Evolutionary conservation across 1,284 basidiomycete species (phyloP).

Genomic region (Puccinia polysora): DNA sequence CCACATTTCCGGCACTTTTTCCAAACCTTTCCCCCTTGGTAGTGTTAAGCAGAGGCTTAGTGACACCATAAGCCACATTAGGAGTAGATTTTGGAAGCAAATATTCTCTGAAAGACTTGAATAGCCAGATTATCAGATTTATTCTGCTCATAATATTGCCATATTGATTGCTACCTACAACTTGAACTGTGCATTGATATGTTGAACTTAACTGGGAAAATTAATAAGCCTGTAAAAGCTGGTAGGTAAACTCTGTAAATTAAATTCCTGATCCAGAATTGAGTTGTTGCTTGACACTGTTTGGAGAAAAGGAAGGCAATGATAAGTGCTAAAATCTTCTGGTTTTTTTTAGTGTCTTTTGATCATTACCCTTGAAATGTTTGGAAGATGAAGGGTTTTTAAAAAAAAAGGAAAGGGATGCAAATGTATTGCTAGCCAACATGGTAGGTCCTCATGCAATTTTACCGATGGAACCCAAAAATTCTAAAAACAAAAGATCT

Average conservation of each 20-base stretch:
- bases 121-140: conserved; percentile 63
- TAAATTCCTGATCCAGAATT: conserved; percentile 68
- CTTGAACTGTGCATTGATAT: conserved; percentile 73
- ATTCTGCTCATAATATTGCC: conserved; percentile 94
- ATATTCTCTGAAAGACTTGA: conserved; percentile 30
- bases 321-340: conserved; percentile 16
- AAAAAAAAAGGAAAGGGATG: conserved; percentile 15
- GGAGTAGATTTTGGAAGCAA: conserved; percentile 47
- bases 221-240: conserved; percentile 94
- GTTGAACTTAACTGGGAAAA: conserved; percentile 72
- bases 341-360: neutral
- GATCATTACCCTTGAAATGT: neutral
- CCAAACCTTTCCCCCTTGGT: conserved; percentile 90
- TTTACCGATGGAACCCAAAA: conserved; percentile 74
- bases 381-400: neutral
- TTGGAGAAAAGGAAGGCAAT: conserved; percentile 4
- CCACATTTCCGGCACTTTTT: conserved; percentile 90
- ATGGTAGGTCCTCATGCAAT: conserved; percentile 80
- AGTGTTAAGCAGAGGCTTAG: conserved; percentile 88
- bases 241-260: conserved; percentile 96
- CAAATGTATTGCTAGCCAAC: conserved; percentile 81
- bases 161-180: conserved; percentile 97
- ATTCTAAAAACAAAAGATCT: conserved; percentile 71
- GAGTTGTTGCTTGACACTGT: conserved; percentile 77
- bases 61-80: conserved; percentile 70